Evolutionary conservation across 2,329 filamentous ascomycete species (phyloP).

Genomic region (Aphanocladium album): DNA sequence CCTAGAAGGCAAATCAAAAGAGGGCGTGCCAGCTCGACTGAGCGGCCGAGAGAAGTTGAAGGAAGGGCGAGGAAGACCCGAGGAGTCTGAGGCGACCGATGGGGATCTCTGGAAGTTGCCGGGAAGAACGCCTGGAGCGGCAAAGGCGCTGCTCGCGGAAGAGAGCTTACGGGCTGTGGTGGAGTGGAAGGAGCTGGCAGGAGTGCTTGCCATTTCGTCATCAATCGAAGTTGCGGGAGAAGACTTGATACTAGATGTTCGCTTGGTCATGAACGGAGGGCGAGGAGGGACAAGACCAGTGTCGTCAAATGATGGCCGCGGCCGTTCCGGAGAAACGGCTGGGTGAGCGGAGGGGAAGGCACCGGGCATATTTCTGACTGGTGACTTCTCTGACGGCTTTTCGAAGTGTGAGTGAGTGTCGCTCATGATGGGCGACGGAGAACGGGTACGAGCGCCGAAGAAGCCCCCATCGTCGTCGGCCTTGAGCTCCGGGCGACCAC

Average conservation of each 20-base stretch:
- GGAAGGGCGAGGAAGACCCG: slow-evolving; percentile 64
- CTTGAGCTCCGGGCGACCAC: slow-evolving; percentile 36
- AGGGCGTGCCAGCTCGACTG: slow-evolving; percentile 64
- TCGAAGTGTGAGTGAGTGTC: slow-evolving; percentile 28
- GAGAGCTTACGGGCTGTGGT: slow-evolving; percentile 74
- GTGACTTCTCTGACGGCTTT: slow-evolving; percentile 24
- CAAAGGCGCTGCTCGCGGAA: slow-evolving; percentile 54
- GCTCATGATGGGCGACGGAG: slow-evolving; percentile 48
- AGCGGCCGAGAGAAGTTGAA: slow-evolving; percentile 94
- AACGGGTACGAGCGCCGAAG: slow-evolving; percentile 55
- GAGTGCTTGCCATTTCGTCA: slow-evolving; percentile 57
- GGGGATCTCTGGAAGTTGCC: slow-evolving; percentile 68
- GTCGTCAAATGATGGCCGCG: slow-evolving; percentile 46
- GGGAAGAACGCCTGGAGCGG: slow-evolving; percentile 51
- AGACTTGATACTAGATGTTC: slow-evolving; percentile 52
- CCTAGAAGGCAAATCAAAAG: slow-evolving; percentile 52
- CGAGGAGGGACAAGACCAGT: slow-evolving; percentile 47
- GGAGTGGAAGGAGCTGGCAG: slow-evolving; percentile 53
- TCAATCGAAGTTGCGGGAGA: slow-evolving; percentile 62
- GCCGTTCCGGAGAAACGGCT: slow-evolving; percentile 35
- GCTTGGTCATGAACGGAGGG: slow-evolving; percentile 40
- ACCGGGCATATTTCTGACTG: slow-evolving; percentile 28
- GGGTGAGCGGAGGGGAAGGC: slow-evolving; percentile 34
- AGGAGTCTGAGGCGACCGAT: slow-evolving; percentile 78
- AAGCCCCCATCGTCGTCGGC: slow-evolving; percentile 33